Percentiles rank a stretch among this genome's conserved stretches.
Conservation (phyloP, 1,139 yeast genomes). For the Geotrichum europaeum region DNA sequence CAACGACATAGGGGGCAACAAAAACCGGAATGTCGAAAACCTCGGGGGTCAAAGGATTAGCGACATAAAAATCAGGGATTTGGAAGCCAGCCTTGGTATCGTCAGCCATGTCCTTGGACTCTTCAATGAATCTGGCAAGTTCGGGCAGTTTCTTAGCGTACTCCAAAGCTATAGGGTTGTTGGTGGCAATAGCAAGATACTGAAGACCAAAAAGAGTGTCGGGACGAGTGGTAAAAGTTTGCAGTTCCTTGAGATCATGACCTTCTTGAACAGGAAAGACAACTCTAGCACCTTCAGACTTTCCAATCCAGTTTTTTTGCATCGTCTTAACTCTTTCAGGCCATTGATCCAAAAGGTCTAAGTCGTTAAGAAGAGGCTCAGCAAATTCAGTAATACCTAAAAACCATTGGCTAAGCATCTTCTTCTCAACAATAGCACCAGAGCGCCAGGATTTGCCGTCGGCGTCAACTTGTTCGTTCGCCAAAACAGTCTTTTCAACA, state of each 20-base stretch:
- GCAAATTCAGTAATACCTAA: conserved; percentile 83
- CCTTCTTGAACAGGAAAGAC: conserved; percentile 30
- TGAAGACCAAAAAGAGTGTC: conserved; percentile 83
- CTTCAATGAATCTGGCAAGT: conserved; percentile 44
- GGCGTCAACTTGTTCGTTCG: conserved; percentile 92
- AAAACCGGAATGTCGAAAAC: conserved; percentile 57
- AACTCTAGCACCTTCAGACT: conserved; percentile 73
- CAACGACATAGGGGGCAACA: conserved; percentile 85
- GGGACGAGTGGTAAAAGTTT: conserved; percentile 79
- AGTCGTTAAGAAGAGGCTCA: conserved; percentile 54
- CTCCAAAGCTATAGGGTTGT: conserved; percentile 54
- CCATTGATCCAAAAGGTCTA: conserved; percentile 62
- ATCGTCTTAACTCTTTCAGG: conserved; percentile 81
- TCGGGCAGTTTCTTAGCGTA: conserved; percentile 36
- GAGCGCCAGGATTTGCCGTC: conserved; percentile 94
- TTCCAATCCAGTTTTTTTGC: conserved; percentile 95
- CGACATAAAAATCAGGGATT: conserved; percentile 43
- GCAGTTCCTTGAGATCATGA: conserved; percentile 31
- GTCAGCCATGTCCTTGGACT: conserved; percentile 37
- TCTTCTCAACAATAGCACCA: conserved; percentile 87
- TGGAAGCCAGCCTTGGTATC: conserved; percentile 62
- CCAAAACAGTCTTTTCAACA: conserved; percentile 84
- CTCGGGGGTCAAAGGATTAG: conserved; percentile 50
- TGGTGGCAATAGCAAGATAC: conserved; percentile 67
- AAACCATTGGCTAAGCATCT: conserved; percentile 83